Conservation (phyloP, 73 alveolate species). For the Paramecium sexaurelia region DNA sequence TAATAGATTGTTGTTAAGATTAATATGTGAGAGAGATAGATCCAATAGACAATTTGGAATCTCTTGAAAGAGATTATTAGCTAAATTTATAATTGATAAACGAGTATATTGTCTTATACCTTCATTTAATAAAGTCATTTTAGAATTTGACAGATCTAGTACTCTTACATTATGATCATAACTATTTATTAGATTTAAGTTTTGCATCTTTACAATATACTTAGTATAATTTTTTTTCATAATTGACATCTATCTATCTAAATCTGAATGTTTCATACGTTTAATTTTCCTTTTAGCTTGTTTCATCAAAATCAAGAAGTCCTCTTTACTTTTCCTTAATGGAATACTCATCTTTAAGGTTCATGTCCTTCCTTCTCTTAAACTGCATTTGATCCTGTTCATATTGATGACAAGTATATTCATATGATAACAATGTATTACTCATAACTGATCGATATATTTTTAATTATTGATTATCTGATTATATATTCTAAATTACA, state of each 20-base stretch:
- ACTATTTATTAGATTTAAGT: background rate
- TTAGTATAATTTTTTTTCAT: conserved; percentile 20
- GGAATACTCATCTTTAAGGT: conserved; percentile 38
- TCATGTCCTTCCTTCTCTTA: conserved; percentile 26
- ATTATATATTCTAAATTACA: background rate
- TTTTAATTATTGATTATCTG: background rate
- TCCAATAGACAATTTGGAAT: background rate
- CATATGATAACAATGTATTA: conserved; percentile 2
- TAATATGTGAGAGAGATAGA: background rate
- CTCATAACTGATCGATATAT: conserved; percentile 6
- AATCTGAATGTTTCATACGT: background rate
- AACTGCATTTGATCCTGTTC: background rate
- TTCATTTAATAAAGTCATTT: background rate
- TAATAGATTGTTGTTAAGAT: conserved; percentile 8
- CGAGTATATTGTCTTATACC: background rate
- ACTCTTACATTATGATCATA: conserved; percentile 27
- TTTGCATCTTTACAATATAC: conserved; percentile 31
- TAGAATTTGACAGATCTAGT: conserved; percentile 25
- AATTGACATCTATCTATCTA: background rate
- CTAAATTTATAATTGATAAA: conserved; percentile 4
- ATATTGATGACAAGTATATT: conserved; percentile 25
- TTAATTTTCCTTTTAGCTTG: conserved; percentile 17
- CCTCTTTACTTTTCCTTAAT: conserved; percentile 4
- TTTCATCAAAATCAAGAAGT: background rate
- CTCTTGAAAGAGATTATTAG: conserved; percentile 22